Evolutionary conservation across 2,329 filamentous ascomycete species (phyloP), one percentile per base, ranked within the genome.

Genomic region (Aaosphaeria arxii): DNA sequence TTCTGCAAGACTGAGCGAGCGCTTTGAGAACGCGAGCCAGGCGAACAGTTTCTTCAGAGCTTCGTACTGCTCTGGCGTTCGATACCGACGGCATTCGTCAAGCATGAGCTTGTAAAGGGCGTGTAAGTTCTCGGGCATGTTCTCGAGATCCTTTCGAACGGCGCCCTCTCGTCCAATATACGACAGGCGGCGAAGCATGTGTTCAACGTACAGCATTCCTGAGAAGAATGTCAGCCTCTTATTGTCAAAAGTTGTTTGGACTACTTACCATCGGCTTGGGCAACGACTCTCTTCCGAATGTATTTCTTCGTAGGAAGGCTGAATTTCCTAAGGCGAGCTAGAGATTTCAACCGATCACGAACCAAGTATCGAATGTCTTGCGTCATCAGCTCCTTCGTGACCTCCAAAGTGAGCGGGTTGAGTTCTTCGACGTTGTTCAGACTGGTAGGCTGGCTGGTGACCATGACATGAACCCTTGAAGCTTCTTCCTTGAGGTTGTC

Each of bases 121-220:
- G 7, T 52, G 43, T 5, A 61, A 32, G 17, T 33, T 52, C 6
- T 30, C 13, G 0, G 54, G 48, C 4, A 71, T 58, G 13, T 60
- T 56, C 0, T 60, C 51, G 0, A 73, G 44, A 2, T 58, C 48
- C n/a, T 64, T 56, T 1, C 71, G 52, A 0, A 70, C 61, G 0
- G 66, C 63, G 5, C 62, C 59, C 43, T 72, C 68, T 0, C 70
- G 62, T 1, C 64, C 63, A 1, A 72, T 52, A 6, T 56, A 49
- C 6, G 67, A 57, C 4, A 72, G 50, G 0, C 64, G 53, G 5
- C 50, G 39, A 0, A 74, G 55, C 29, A 71, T 56, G n/a, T 72
- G 67, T 28, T 72, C 63, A 0, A 64, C 63, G 31, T 72, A 73
- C 1, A 72, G 56, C 54, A 73, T 62, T 24, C 64, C 66, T 70